Base-by-base conservation (phyloP, 495 filamentous ascomycete genomes). In the Neurospora sp. region DNA sequence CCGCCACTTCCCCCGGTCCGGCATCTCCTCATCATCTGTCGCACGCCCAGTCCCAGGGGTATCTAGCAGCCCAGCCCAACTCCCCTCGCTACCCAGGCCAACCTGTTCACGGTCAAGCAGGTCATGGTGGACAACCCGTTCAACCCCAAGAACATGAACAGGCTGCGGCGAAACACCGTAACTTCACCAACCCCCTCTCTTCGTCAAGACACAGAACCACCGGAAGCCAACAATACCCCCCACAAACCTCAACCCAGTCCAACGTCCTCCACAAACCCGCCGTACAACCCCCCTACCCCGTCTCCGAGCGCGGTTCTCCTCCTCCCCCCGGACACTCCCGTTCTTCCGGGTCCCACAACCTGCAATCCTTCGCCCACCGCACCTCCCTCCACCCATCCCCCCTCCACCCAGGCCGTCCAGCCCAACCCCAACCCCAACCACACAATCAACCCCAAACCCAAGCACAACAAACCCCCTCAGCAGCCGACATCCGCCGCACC, bases 401-500 rank as follows among this genome's bases (percentile, higher is more conserved):
- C 14, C 44, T 12, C 71, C 22, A 27, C 27, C 27, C 27, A 27
- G 27, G 27, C 27, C 27, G 27, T 27, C 27, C 27, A 27, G 27
- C 27, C 27, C 27, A 27, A 27, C 2, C 59, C 16, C 68, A 48
- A 12, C 4, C 27, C 69, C 69, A 18, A 7, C 9, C 38, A 40
- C 42, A 59, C 0, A 37, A 39, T 70, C 38, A 70, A 61, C 31
- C 46, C n/a, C 39, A 27, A 3, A 3, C 1, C 22, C 61, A 40
- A 20, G 16, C 42, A 65, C 35, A 68, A 71, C 40, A 18, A 22
- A 11, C 14, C 18, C 53, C 73, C 31, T 46, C 73, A 39, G 68
- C 73, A 2, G 31, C 71, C 69, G 75, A 77, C 22, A 72, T 77
- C 6, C 74, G 71, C 53, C 72, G 73, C 41, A 72, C 69, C 68